phyloP scores from a whole-genome alignment of 441 rosid genomes.

The Corymbia citriodora region DNA sequence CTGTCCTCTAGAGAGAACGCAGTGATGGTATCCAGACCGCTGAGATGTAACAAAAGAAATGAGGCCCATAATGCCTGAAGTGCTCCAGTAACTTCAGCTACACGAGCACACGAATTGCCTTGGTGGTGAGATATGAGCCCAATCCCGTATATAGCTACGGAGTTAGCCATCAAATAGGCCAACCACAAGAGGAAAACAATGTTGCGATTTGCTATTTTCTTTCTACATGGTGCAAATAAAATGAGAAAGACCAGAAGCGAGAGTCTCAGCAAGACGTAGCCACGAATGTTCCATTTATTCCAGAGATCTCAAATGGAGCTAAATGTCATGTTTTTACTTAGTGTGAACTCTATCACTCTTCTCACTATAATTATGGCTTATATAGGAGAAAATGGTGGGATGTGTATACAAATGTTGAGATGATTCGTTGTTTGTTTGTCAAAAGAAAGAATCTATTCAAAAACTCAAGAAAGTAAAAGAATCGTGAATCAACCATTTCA shows the following conservation, averaged over 20 bases:
- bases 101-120: background rate
- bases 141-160: background rate
- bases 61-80: background rate
- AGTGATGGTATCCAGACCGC: background rate
- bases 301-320: background rate
- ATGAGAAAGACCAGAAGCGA: background rate
- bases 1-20: background rate
- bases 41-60: background rate
- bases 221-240: background rate
- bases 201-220: too few relatives aligned
- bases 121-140: background rate
- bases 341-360: background rate
- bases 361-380: too few relatives aligned
- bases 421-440: too few relatives aligned
- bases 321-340: background rate
- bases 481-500: fast-evolving
- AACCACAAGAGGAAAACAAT: background rate
- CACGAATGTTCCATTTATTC: background rate
- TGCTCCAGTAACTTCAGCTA: background rate
- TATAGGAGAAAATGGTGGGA: background rate
- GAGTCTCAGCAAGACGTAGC: background rate
- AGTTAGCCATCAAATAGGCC: background rate
- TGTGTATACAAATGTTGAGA: background rate
- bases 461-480: fast-evolving
- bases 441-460: fast-evolving